Conservation (phyloP, 23 red algal species). For the Gracilariopsis chorda region DNA sequence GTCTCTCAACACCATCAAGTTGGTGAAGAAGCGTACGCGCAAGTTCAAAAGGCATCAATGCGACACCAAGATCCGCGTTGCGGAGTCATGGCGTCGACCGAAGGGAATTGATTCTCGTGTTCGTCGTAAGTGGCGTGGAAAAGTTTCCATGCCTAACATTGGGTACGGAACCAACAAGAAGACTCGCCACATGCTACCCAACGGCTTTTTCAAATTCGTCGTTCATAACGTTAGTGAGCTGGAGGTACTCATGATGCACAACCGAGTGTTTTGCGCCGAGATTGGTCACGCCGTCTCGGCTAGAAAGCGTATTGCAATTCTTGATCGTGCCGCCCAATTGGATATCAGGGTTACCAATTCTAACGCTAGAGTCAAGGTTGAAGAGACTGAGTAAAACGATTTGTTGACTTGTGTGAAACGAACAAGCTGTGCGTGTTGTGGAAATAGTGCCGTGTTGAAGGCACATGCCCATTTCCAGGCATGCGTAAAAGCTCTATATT, state of each 20-base stretch:
- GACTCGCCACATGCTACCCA: conserved; percentile 92
- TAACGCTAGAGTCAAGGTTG: conserved; percentile 54
- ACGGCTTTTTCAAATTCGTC: conserved; percentile 93
- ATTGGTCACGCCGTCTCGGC: conserved; percentile 86
- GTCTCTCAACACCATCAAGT: conserved; percentile 56
- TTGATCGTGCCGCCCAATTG: conserved; percentile 85
- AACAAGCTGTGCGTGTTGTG: too few relatives aligned
- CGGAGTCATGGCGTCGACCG: conserved; percentile 91
- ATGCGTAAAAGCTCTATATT: too few relatives aligned
- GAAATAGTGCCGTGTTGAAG: too few relatives aligned
- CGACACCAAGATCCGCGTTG: conserved; percentile 83
- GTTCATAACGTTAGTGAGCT: conserved; percentile 92
- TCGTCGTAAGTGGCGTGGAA: conserved; percentile 87
- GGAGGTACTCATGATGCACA: conserved; percentile 94
- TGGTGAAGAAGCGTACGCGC: conserved; percentile 98
- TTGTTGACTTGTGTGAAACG: too few relatives aligned
- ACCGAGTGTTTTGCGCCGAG: conserved; percentile 83
- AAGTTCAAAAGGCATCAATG: conserved; percentile 90
- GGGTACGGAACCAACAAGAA: conserved; percentile 89
- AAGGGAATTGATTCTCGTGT: conserved; percentile 98
- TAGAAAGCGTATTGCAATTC: conserved; percentile 81
- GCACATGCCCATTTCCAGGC: too few relatives aligned
- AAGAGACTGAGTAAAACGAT: conserved; percentile 75
- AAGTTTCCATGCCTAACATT: conserved; percentile 97
- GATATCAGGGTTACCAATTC: conserved; percentile 93